Evolutionary conservation across 768 basidiomycete species (phyloP).

Genomic region (Boletus vermiculosoides): DNA sequence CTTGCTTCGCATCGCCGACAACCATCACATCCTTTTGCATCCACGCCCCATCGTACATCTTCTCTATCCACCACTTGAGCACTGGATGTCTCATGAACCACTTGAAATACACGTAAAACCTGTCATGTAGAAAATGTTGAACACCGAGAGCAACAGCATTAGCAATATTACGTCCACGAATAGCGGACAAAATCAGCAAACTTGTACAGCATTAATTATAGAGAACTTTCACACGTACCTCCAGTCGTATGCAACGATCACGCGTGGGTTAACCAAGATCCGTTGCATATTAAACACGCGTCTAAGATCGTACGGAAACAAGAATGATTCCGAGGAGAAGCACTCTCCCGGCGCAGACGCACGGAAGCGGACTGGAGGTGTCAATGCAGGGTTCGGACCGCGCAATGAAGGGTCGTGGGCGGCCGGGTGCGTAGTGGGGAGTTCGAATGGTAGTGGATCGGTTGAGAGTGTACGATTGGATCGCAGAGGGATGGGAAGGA

Average conservation of each 20-base stretch:
- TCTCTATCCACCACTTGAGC: slow-evolving; percentile 43
- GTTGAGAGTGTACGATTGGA: slow-evolving; percentile 37
- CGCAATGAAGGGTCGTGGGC: slow-evolving; percentile 7
- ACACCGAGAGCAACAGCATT: not conserved
- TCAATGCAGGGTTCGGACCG: slow-evolving; percentile 20
- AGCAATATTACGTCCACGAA: not conserved
- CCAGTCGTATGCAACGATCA: slow-evolving; percentile 39
- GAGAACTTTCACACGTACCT: slow-evolving; percentile 17
- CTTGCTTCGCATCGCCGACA: slow-evolving; percentile 31
- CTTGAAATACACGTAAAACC: slow-evolving; percentile 36
- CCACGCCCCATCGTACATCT: slow-evolving; percentile 36
- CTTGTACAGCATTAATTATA: no score
- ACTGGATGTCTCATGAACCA: slow-evolving; percentile 39
- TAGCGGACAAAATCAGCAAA: not conserved
- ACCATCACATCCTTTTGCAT: slow-evolving; percentile 38
- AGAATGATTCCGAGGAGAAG: slow-evolving; percentile 38
- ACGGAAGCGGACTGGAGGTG: slow-evolving; percentile 17
- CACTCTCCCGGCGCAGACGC: slow-evolving; percentile 18
- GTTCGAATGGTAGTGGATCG: slow-evolving; percentile 23
- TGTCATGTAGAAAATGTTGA: not conserved
- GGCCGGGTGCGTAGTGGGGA: slow-evolving; percentile 18
- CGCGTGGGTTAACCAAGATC: slow-evolving; percentile 40
- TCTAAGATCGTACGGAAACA: slow-evolving; percentile 43
- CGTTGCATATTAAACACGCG: slow-evolving; percentile 38
- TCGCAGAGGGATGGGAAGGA: slow-evolving; percentile 40